Conservation (phyloP, 345 rosid genomes). For the Barbarea vulgaris region DNA sequence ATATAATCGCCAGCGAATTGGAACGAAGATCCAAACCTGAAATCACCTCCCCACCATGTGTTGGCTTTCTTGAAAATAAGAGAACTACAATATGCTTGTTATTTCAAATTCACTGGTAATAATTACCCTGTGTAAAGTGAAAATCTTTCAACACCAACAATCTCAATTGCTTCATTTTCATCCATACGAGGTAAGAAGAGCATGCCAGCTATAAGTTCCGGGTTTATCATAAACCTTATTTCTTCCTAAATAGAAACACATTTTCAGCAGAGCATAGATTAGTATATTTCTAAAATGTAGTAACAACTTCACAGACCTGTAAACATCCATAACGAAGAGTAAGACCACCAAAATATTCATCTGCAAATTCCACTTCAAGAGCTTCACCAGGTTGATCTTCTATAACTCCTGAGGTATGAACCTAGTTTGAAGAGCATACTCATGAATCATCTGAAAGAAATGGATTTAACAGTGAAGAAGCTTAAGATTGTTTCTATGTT, state of each 20-base stretch:
- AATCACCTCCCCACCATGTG: not conserved
- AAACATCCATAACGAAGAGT: constrained; percentile 69
- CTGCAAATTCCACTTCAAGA: constrained; percentile 88
- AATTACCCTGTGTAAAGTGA: constrained; percentile 75
- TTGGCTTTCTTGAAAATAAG: constrained; percentile 31
- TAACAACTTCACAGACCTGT: constrained; percentile 50
- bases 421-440: constrained; percentile 43
- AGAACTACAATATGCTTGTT: too few species aligned
- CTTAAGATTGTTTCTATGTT: not conserved
- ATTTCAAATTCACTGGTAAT: constrained; percentile 26
- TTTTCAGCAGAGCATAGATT: not conserved
- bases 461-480: not conserved
- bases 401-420: constrained; percentile 58
- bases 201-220: constrained; percentile 87
- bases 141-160: constrained; percentile 84
- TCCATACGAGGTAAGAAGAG: constrained; percentile 86
- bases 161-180: constrained; percentile 79
- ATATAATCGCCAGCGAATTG: constrained; percentile 68
- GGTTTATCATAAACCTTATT: constrained; percentile 85
- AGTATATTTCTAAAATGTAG: too few species aligned
- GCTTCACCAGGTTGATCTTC: constrained; percentile 67
- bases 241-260: constrained; percentile 63
- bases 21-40: constrained; percentile 83
- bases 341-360: constrained; percentile 82
- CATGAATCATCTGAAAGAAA: not conserved